These are phyloP conservation scores for Omphalotus guepiniiformis DNA, from an alignment of 768 basidiomycete genomes.

Conservation along the genomic window DNA sequence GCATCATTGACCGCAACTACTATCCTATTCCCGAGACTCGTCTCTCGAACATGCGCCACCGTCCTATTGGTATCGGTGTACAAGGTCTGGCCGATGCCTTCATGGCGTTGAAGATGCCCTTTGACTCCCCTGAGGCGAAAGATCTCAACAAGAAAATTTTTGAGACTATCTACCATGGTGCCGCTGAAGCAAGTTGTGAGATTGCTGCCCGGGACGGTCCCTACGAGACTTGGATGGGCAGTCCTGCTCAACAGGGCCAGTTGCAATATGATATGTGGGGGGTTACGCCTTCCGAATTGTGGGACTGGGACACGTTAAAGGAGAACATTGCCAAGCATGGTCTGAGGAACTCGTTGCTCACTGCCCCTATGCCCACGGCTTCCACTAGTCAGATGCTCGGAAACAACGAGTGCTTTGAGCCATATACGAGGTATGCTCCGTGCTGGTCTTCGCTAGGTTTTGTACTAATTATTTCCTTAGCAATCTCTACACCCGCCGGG, in stretches of 20 bases:
- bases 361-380: conserved; percentile 85
- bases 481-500: conserved; percentile 83
- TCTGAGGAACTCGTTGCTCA: conserved; percentile 70
- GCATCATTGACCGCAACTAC: conserved; percentile 73
- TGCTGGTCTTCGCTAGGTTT: background rate
- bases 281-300: conserved; percentile 59
- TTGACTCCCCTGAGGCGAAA: conserved; percentile 66
- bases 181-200: conserved; percentile 70
- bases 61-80: conserved; percentile 79
- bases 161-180: conserved; percentile 83
- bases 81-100: conserved; percentile 83
- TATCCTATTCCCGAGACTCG: conserved; percentile 77
- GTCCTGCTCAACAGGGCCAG: conserved; percentile 61
- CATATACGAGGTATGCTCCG: conserved; percentile 62
- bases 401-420: conserved; percentile 84
- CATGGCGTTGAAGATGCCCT: conserved; percentile 80
- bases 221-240: conserved; percentile 70
- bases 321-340: conserved; percentile 65
- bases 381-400: conserved; percentile 82
- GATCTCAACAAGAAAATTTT: conserved; percentile 76
- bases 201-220: conserved; percentile 56
- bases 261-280: conserved; percentile 81
- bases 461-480: conserved; percentile 30
- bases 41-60: conserved; percentile 75
- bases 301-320: conserved; percentile 75